Evolutionary conservation across 306 rosid genomes (phyloP), one percentile per base, ranked within the genome.

Genomic region (Malus fusca): DNA sequence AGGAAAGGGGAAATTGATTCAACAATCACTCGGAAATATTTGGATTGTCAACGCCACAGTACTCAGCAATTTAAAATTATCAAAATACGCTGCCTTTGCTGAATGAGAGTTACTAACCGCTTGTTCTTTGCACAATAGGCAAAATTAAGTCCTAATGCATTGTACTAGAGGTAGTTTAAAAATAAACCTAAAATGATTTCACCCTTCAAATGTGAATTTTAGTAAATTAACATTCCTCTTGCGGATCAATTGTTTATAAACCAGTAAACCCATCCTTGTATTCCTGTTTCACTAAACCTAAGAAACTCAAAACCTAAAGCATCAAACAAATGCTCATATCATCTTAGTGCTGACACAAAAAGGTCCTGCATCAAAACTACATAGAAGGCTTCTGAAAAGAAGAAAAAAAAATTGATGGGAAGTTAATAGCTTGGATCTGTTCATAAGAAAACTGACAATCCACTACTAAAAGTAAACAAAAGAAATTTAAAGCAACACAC

Each of bases 401-500:
- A 58, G 4, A 22, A 22, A 58, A 25, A 58, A 26, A 62, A 26
- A 14, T 14, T 62, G 9, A 62, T 26, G 18, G 66, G n/a, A 62
- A 18, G 40, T 62, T 15, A 28, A 28, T 62, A 17, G n/a, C 11
- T 67, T 40, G 4, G 52, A 67, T 67, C 30, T 33, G 69, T 40
- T 42, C 51, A 37, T 21, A 12, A 67, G 48, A 40, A 67, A 67
- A 11, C 7, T 8, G 8, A 31, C 8, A 53, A 33, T 11, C 52
- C 23, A 4, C 44, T 30, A 28, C 10, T 25, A 6, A 14, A 60
- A 60, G 15, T 26, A 42, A 68, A 51, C 5, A 2, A 31, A 71
- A 23, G 78, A 48, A 56, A n/a, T 21, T 6, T 26, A 33, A 79
- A 72, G 37, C 28, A 25, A 55, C 71, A 25, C 72, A 92, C 99